Evolutionary conservation across 2,329 filamentous ascomycete species (phyloP), one percentile per base, ranked within the genome.

Genomic region (Colletotrichum sp.): DNA sequence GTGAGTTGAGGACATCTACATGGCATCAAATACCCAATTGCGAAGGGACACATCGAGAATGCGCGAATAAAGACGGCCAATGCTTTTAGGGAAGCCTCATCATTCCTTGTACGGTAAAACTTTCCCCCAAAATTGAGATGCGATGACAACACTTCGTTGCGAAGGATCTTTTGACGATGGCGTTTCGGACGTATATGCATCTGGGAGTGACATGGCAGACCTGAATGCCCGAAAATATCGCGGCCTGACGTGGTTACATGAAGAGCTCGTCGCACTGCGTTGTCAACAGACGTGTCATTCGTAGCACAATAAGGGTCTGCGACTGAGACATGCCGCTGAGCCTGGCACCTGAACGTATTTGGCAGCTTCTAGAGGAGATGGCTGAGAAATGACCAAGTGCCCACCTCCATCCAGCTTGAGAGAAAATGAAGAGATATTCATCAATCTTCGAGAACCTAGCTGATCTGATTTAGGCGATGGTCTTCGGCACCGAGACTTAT

Each of bases 341-440:
- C 18, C 39, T 44, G 18, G 9, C 39, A 44, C 39, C 9, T n/a
- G 18, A 44, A n/a, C 39, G 3, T 3, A n/a, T n/a, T 44, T 44
- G 39, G 0, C 18, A 44, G 39, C 9, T 44, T n/a, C 3, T 44
- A 44, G 9, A n/a, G 8, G 3, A 12, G 5, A n/a, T 44, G 9
- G 18, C 0, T 2, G 36, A 5, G 8, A 18, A 9, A 18, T 44
- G 6, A 10, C 3, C 39, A 5, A 1, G 16, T 44, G 18, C 0
- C 2, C 18, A 44, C 39, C 39, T 6, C 36, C 8, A 44, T 44
- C 5, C 2, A 44, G 16, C 6, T 6, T n/a, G 36, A 44, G 8
- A 10, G 36, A 39, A n/a, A 10, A 5, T 10, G 5, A n/a, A 28
- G 28, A 28, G 26, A 28, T 28, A 44, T n/a, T 0, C 39, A 6